A percentile compares a stretch with the other conserved stretches of the same genome.
Evolutionary conservation across 108 stramenopile species (phyloP).

Genomic region (Epithemia pelagica): DNA sequence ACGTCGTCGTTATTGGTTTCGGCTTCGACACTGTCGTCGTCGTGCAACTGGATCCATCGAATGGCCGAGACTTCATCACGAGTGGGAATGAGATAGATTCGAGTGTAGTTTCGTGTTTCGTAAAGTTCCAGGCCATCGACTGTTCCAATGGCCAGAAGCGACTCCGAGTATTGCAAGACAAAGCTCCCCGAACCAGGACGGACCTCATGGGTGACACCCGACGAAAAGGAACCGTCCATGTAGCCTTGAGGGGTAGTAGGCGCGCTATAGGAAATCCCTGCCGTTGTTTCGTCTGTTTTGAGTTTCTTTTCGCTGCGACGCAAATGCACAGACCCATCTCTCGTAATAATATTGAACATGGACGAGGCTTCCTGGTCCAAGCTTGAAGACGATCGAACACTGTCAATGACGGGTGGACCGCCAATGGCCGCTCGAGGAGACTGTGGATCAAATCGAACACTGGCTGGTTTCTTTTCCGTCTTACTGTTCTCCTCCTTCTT

Average conservation of each 20-base stretch:
- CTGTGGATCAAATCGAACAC: neutral
- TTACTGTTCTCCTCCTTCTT: neutral
- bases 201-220: constrained; percentile 13
- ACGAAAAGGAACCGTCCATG: constrained; percentile 16
- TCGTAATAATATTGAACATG: neutral
- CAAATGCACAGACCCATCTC: neutral
- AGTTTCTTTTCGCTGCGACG: neutral
- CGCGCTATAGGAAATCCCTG: neutral
- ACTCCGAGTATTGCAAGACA: constrained; percentile 14
- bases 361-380: neutral
- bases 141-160: constrained; percentile 21
- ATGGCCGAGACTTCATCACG: constrained; percentile 19
- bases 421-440: neutral
- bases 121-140: constrained; percentile 16
- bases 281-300: neutral
- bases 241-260: constrained; percentile 5
- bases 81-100: constrained; percentile 2
- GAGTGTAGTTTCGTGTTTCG: constrained; percentile 13
- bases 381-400: neutral
- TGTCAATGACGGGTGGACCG: neutral
- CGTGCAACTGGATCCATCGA: constrained; percentile 10
- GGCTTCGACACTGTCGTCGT: neutral
- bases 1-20: neutral
- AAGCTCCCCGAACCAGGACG: constrained; percentile 8
- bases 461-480: neutral